A percentile compares a stretch with the other conserved stretches of the same genome.
These are phyloP conservation scores for Cladophialophora carrionii DNA, from an alignment of 2,329 filamentous ascomycete species.

Conservation along the genomic window DNA sequence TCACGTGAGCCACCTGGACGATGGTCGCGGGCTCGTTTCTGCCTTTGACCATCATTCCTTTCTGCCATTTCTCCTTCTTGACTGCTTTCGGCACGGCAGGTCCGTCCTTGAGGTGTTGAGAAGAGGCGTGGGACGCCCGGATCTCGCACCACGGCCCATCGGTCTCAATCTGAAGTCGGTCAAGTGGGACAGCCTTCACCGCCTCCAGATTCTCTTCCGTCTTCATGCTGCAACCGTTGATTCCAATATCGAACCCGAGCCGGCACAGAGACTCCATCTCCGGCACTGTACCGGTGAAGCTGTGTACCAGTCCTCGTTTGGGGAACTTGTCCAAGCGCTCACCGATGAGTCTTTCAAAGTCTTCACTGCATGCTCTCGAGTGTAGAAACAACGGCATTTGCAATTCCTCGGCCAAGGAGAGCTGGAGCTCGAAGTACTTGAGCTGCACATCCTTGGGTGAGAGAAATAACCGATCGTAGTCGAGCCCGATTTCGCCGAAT, in stretches of 20 bases:
- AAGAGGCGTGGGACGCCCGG: conserved; percentile 81
- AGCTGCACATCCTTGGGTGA: conserved; percentile 78
- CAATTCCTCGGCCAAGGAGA: conserved; percentile 74
- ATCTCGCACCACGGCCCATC: conserved; percentile 98
- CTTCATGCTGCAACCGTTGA: conserved; percentile 97
- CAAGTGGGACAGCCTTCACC: conserved; percentile 75
- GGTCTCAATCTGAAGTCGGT: conserved; percentile 88
- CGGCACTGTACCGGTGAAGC: conserved; percentile 84
- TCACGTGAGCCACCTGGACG: conserved; percentile 80
- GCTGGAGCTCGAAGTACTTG: conserved; percentile 81
- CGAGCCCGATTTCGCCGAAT: conserved; percentile 92
- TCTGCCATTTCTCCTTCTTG: conserved; percentile 94
- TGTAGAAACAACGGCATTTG: conserved; percentile 90
- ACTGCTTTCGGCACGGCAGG: conserved; percentile 76
- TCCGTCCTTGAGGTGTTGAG: conserved; percentile 67
- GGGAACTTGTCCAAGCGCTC: conserved; percentile 67
- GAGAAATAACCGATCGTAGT: conserved; percentile 89
- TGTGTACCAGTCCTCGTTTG: conserved; percentile 84
- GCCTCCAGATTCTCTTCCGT: conserved; percentile 87
- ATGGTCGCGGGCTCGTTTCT: conserved; percentile 92
- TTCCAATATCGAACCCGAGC: conserved; percentile 84
- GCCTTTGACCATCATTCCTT: conserved; percentile 88
- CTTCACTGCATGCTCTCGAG: conserved; percentile 80
- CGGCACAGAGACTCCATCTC: conserved; percentile 82
- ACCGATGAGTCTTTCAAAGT: conserved; percentile 76